Conservation (phyloP, 1,284 basidiomycete species). For the Trichosporon coremiiforme region DNA sequence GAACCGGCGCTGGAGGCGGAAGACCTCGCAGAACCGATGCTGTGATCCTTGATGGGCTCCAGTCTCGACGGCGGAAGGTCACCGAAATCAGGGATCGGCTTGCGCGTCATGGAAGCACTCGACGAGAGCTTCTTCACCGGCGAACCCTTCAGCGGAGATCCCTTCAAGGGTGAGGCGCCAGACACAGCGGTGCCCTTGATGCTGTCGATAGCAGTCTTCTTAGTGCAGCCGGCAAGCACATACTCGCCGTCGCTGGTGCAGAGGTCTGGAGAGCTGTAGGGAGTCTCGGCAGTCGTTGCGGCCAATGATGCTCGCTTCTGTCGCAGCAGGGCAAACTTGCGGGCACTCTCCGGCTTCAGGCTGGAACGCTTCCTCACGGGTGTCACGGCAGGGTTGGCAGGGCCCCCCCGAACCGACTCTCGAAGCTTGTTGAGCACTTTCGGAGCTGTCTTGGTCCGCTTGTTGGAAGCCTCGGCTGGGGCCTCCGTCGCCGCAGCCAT, state of each 20-base stretch:
- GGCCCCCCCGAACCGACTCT: not conserved
- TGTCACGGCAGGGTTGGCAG: not conserved
- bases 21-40: not conserved
- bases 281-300: not conserved
- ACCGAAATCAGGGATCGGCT: conserved; percentile 24
- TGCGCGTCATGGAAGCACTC: conserved; percentile 13
- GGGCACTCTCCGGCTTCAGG: conserved; percentile 15
- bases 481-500: conserved; percentile 11
- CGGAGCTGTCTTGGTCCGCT: conserved; percentile 9
- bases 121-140: not conserved
- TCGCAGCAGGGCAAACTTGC: conserved; percentile 18
- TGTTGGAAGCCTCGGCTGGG: conserved; percentile 1
- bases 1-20: conserved; percentile 9
- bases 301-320: conserved; percentile 13
- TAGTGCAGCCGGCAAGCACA: not conserved
- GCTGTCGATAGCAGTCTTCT: not conserved
- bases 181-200: not conserved
- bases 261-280: not conserved
- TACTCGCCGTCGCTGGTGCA: conserved; percentile 14
- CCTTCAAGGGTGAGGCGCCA: not conserved
- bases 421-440: conserved; percentile 10
- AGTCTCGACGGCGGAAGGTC: conserved; percentile 17
- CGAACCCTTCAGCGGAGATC: not conserved
- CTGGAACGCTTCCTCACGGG: conserved; percentile 1
- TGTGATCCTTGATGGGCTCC: conserved; percentile 30